Percentiles rank a stretch among this genome's conserved stretches.
These are phyloP conservation scores for Fraxinus sp. DNA, from an alignment of 305 asterid genomes.

Conservation along the genomic window DNA sequence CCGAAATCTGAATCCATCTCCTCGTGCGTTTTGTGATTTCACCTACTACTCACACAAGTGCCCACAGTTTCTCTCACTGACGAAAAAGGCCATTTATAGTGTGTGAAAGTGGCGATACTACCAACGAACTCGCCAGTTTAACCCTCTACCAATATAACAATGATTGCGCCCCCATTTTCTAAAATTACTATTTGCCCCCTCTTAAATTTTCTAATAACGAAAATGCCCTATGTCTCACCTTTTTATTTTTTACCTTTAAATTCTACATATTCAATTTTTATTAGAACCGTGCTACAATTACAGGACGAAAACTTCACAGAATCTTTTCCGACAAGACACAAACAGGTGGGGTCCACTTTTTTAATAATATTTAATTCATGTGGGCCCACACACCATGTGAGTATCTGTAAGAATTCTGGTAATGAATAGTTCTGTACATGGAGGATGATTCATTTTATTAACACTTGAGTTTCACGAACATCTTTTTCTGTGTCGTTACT, in stretches of 20 bases:
- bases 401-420: no score
- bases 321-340: no score
- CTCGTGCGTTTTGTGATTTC: background rate
- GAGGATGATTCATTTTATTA: background rate
- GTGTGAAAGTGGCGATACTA: constrained; percentile 25
- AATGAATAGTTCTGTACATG: no score
- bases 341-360: no score
- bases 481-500: background rate
- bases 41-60: background rate
- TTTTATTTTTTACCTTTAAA: background rate
- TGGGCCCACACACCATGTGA: no score
- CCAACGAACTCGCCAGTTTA: constrained; percentile 20
- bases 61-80: background rate
- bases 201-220: background rate
- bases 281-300: no score
- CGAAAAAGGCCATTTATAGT: background rate
- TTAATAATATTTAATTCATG: no score
- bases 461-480: background rate
- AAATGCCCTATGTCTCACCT: background rate
- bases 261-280: background rate
- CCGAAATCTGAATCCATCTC: constrained; percentile 84
- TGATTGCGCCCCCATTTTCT: background rate
- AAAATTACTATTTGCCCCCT: constrained; percentile 12
- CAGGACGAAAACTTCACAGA: no score
- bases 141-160: constrained; percentile 6